Conservation (phyloP, 768 basidiomycete species). For the Xanthoconium stramineum region DNA sequence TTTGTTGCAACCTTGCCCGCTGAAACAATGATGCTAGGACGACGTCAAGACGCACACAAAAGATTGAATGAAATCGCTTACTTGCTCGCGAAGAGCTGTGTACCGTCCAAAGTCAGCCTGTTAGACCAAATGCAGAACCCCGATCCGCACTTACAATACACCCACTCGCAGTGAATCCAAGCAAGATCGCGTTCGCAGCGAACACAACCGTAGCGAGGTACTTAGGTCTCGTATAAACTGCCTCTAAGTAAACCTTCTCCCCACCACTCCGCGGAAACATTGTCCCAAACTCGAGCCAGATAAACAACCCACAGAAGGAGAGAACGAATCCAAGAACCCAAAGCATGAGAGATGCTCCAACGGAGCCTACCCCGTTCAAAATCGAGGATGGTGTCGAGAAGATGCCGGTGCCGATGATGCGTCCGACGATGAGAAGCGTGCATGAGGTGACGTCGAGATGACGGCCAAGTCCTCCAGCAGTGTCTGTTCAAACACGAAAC, state of each 20-base stretch:
- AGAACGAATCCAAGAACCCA: constrained; percentile 62
- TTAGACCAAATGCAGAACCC: neutral
- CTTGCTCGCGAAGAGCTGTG: constrained; percentile 34
- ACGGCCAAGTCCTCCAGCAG: constrained; percentile 55
- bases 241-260: constrained; percentile 63
- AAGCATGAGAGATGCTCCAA: constrained; percentile 60
- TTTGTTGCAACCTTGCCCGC: constrained; percentile 38
- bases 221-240: constrained; percentile 45
- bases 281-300: constrained; percentile 62
- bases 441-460: constrained; percentile 56
- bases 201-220: constrained; percentile 49
- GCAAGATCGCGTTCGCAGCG: constrained; percentile 45
- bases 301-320: constrained; percentile 57
- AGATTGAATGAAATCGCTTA: neutral
- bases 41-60: neutral
- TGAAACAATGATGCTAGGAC: constrained; percentile 46
- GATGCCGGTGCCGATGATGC: constrained; percentile 63
- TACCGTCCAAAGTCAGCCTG: neutral
- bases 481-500: constrained; percentile 30
- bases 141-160: constrained; percentile 41
- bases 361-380: constrained; percentile 51
- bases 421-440: constrained; percentile 54
- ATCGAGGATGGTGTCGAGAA: constrained; percentile 63
- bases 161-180: constrained; percentile 40
- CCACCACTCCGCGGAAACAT: constrained; percentile 64